Base-by-base conservation (phyloP, 192 early-diverging fungal species). In the Tieghemiomyces parasiticus region DNA sequence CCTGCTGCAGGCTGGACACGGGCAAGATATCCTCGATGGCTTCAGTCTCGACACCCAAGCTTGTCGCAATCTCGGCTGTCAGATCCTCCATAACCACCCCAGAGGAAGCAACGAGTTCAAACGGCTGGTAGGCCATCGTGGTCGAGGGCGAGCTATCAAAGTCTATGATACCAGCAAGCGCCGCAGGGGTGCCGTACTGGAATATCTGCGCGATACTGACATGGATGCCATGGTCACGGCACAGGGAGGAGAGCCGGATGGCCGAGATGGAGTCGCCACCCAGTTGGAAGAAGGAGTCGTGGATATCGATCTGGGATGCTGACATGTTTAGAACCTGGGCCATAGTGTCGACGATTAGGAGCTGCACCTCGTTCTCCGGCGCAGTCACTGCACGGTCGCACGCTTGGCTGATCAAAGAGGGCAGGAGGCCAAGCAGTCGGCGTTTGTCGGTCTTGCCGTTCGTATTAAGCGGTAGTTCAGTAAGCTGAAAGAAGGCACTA, bases 231-330 rank as follows among this genome's bases (percentile, higher is more conserved):
- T 29, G 52, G 8, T 54, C 20, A 20, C 32, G 26, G 20, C 52
- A 54, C 32, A n/a, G 19, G 10, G 29, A 12, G 19, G 52, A 25
- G 10, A 54, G 32, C 28, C 52, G 52, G 20, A 54, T 54, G 28
- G 52, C 52, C 0, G 52, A 28, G 10, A 54, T 54, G 28, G 52
- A 54, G 32, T 54, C 52, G 10, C 52, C 52, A 32, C 52, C 52
- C 22, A 54, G 52, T 3, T 29, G 52, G 28, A 54, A 54, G 19
- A 54, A 54, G 1, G 52, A 54, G 2, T 25, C n/a, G 0, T 10
- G 19, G 29, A 30, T 25, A 0, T 28, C 19, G 32, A 54, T 32
- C 3, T 6, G 16, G 28, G n/a, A 10, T 12, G 28, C 0, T 6
- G 26, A 25, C 1, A 54, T 30, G 28, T 3, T 1, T n/a, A 58